Percentiles rank a stretch among this genome's conserved stretches.
Conservation (phyloP, 345 rosid species). For the Leavenworthia alabamica region DNA sequence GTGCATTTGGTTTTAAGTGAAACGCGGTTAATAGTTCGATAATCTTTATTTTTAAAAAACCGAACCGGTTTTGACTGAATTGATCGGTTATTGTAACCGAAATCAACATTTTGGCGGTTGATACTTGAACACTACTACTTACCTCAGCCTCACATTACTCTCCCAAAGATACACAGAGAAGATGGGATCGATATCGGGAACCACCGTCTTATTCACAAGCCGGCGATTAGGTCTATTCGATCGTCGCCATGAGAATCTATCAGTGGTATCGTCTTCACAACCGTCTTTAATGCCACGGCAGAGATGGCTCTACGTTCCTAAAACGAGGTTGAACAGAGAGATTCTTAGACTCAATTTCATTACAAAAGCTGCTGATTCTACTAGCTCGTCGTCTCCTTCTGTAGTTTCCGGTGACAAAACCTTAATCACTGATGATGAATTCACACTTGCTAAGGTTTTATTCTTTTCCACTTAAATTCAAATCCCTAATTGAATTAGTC, state of each 20-base stretch:
- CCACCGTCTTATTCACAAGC: constrained; percentile 23
- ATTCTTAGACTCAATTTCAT: constrained; percentile 25
- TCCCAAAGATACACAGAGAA: background rate
- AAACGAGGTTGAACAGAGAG: constrained; percentile 11
- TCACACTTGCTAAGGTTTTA: constrained; percentile 71
- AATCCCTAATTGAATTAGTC: background rate
- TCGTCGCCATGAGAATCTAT: constrained; percentile 27
- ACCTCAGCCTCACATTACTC: constrained; percentile 32
- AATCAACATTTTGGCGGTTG: constrained; percentile 41
- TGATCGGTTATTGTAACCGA: background rate
- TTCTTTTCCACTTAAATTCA: background rate
- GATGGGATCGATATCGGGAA: constrained; percentile 34
- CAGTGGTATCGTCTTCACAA: constrained; percentile 32
- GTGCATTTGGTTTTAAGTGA: background rate
- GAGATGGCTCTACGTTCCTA: constrained; percentile 21
- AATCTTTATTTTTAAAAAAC: background rate
- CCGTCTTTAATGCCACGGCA: constrained; percentile 13
- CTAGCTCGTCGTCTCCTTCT: constrained; percentile 45
- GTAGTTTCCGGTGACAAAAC: constrained; percentile 35
- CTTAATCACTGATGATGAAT: constrained; percentile 61
- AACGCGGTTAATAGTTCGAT: background rate
- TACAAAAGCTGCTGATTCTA: constrained; percentile 61
- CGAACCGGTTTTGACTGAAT: background rate
- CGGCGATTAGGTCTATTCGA: constrained; percentile 5
- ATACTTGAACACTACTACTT: constrained; percentile 6